These are phyloP conservation scores for Claviceps fusiformis DNA, from an alignment of 2,329 filamentous ascomycete genomes.

Conservation along the genomic window DNA sequence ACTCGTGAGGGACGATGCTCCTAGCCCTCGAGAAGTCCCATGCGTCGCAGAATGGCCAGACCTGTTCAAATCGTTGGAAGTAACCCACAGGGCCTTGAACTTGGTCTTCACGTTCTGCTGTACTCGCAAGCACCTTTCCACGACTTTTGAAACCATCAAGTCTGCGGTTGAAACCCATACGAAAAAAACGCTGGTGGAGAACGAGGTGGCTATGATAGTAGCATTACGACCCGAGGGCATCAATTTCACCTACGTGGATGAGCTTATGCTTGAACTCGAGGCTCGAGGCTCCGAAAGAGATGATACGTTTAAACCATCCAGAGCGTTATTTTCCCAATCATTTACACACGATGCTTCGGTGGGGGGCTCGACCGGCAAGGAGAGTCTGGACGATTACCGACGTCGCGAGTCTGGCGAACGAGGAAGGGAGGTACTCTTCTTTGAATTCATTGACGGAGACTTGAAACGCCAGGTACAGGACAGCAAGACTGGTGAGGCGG, in stretches of 20 bases:
- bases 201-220: conserved; percentile 73
- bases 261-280: conserved; percentile 69
- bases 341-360: conserved; percentile 42
- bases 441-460: conserved; percentile 88
- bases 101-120: conserved; percentile 91
- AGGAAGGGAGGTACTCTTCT: conserved; percentile 61
- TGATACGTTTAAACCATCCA: conserved; percentile 40
- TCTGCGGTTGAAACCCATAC: conserved; percentile 74
- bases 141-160: conserved; percentile 81
- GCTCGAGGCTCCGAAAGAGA: conserved; percentile 55
- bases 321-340: conserved; percentile 34
- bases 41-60: conserved; percentile 52
- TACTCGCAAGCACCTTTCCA: conserved; percentile 81
- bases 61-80: conserved; percentile 57
- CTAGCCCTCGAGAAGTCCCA: background rate
- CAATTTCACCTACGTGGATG: conserved; percentile 76
- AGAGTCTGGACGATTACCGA: conserved; percentile 23
- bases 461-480: conserved; percentile 65
- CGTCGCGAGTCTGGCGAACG: conserved; percentile 9
- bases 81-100: conserved; percentile 74
- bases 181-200: conserved; percentile 52
- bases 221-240: conserved; percentile 65
- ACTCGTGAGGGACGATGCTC: background rate
- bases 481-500: conserved; percentile 60
- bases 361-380: conserved; percentile 38